These are phyloP conservation scores for Trichoderma sp. DNA, from an alignment of 2,329 filamentous ascomycete species.

Conservation along the genomic window DNA sequence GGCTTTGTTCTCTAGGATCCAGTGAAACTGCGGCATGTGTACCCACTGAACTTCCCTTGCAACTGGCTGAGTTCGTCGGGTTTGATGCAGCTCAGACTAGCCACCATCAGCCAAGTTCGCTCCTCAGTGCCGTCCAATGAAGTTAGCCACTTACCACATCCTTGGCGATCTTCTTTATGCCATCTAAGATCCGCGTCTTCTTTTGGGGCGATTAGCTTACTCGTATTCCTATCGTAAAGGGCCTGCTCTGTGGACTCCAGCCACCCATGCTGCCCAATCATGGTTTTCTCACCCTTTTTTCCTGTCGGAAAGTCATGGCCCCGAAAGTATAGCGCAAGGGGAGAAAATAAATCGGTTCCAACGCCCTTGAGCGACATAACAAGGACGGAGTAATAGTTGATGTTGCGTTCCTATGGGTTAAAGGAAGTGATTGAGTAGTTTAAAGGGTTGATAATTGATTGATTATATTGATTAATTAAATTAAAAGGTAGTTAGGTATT, in stretches of 20 bases:
- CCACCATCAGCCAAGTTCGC: constrained; percentile 21
- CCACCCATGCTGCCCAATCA: constrained; percentile 60
- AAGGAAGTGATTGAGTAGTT: too few relatives aligned
- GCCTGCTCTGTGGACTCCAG: constrained; percentile 46
- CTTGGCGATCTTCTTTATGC: constrained; percentile 55
- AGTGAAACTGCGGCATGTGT: constrained; percentile 51
- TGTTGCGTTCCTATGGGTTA: too few relatives aligned
- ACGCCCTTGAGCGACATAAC: not conserved
- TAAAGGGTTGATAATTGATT: too few relatives aligned
- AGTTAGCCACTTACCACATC: constrained; percentile 47
- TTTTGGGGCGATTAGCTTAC: constrained; percentile 36
- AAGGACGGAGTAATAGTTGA: not conserved
- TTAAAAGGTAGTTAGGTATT: too few relatives aligned
- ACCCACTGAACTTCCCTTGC: constrained; percentile 31
- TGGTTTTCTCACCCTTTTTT: constrained; percentile 49
- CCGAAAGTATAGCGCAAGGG: constrained; percentile 46
- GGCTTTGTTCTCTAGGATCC: constrained; percentile 56
- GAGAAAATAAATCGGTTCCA: constrained; percentile 41
- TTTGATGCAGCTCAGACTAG: constrained; percentile 41
- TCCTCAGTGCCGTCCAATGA: not conserved
- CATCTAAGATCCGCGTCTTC: constrained; percentile 46
- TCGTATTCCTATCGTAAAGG: constrained; percentile 25
- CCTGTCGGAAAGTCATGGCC: constrained; percentile 39
- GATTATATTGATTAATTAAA: too few relatives aligned
- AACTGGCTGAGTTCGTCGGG: constrained; percentile 35